Base-by-base conservation (phyloP, 371 early-diverging fungal species). In the Rozella allomycis region DNA sequence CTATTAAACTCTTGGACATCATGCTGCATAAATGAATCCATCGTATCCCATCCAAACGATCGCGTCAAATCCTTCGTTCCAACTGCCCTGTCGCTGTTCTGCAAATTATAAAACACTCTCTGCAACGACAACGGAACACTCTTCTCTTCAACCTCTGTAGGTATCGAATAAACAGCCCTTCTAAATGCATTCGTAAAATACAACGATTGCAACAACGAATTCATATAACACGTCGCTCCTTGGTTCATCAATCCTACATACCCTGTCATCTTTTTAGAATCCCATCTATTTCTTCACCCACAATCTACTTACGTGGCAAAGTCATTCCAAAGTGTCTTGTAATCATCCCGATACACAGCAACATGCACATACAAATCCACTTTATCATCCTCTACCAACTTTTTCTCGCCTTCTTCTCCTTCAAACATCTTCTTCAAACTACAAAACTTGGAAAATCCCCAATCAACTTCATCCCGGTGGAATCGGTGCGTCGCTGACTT, bases 201-300 rank as follows among this genome's bases (percentile, higher is more conserved):
- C 10, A 97, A 66, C 3, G 91, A 83, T 54, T 98, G 99, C 20
- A 97, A 67, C 10, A 97, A 62, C 26, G 96, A 87, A 63, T 97
- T 97, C 81, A 97, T 84, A 52, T 98, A 98, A 60, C 99, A 96
- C 0, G 99, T 97, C 1, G 98, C 97, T 8, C 97, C 99, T 49
- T 96, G 90, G 52, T 97, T 97, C 34, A 73, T 72, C 37, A 98
- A 54, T 0, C 98, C 99, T 16, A 91, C 80, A 48, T 64, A 80
- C 7, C 94, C 93, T 8, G 91, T 88, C 47, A 70, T 66, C 32
- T 70, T 66, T 46, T 78, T 78, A 17, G 91, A 82, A 47, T 83
- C 80, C 43, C 74, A 85, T 42, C 74, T 75, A 19, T 32, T 23
- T 22, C 17, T 25, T 1, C 22, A 19, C 26, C 11, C 26, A 25